Evolutionary conservation across 768 basidiomycete genomes (phyloP).

Genomic region (Pleurotus tuber-regium): DNA sequence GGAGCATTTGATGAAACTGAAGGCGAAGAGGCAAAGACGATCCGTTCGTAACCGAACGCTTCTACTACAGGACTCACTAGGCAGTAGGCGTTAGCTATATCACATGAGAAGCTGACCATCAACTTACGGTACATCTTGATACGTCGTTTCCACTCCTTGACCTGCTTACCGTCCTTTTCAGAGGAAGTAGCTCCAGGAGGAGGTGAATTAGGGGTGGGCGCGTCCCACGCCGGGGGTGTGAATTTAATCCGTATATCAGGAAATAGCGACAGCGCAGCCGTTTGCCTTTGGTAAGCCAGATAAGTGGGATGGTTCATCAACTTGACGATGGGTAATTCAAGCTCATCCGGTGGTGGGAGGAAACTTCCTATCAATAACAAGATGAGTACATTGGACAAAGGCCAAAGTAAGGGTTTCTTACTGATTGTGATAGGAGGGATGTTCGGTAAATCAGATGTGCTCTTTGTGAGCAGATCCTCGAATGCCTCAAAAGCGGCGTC

Average conservation of each 20-base stretch:
- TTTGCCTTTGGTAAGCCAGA: constrained; percentile 66
- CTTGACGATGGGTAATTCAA: constrained; percentile 70
- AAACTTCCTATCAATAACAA: constrained; percentile 58
- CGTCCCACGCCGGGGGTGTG: constrained; percentile 73
- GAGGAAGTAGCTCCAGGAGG: constrained; percentile 17
- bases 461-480: constrained; percentile 70
- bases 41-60: constrained; percentile 81
- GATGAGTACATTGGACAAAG: constrained; percentile 6
- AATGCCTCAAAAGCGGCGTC: constrained; percentile 59
- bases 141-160: constrained; percentile 66
- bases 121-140: constrained; percentile 88
- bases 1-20: constrained; percentile 45
- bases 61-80: constrained; percentile 80
- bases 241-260: constrained; percentile 73
- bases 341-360: constrained; percentile 75
- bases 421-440: constrained; percentile 65
- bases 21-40: constrained; percentile 79
- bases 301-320: constrained; percentile 79
- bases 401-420: constrained; percentile 28
- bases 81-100: no score
- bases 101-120: no score
- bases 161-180: constrained; percentile 34
- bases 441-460: constrained; percentile 42
- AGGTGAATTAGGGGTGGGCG: constrained; percentile 48
- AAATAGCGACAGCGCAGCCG: constrained; percentile 71